Conservation (phyloP, 305 asterid genomes). For the Andrographis paniculata region DNA sequence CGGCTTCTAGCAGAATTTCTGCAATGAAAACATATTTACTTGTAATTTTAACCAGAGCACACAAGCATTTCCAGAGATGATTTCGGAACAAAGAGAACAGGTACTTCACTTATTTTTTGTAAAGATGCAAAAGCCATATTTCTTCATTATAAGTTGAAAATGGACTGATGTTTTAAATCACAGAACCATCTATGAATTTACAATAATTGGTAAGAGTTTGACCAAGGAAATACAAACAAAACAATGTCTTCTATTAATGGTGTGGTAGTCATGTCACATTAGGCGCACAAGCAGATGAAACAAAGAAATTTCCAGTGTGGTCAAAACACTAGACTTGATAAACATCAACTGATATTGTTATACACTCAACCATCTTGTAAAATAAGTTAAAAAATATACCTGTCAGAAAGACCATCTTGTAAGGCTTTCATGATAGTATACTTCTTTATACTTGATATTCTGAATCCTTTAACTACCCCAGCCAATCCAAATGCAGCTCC, state of each 20-base stretch:
- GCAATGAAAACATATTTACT: conserved; percentile 20
- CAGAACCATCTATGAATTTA: background rate
- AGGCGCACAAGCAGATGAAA: too few relatives aligned
- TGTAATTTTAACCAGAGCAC: background rate
- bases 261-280: too few relatives aligned
- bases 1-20: conserved; percentile 93
- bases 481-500: conserved; percentile 99
- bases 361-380: conserved; percentile 1
- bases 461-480: conserved; percentile 90
- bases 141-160: background rate
- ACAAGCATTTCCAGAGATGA: conserved; percentile 4
- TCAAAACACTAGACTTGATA: conserved; percentile 4
- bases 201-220: background rate
- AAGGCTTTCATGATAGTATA: conserved; percentile 56
- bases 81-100: background rate
- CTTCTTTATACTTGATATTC: conserved; percentile 81
- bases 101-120: background rate
- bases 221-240: background rate
- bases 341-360: conserved; percentile 3
- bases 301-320: background rate
- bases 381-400: conserved; percentile 34
- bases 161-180: background rate
- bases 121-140: background rate
- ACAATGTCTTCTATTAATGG: too few relatives aligned
- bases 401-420: conserved; percentile 76